Evolutionary conservation across 495 filamentous ascomycete genomes (phyloP), one percentile per base, ranked within the genome.

Genomic region (Lentithecium fluviatile): DNA sequence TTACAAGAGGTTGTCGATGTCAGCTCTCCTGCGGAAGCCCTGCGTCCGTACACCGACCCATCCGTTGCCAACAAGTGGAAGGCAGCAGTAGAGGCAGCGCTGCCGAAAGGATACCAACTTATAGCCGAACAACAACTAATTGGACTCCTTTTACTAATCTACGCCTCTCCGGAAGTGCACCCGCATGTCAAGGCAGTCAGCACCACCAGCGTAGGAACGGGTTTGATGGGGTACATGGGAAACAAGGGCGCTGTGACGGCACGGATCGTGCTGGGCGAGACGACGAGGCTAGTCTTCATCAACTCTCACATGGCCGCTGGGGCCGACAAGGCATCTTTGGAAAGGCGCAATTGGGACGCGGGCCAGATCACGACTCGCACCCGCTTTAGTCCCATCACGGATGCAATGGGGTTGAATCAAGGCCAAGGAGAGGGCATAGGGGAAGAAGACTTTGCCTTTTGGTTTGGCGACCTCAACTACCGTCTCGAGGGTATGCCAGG

Each of bases 401-500:
- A 84, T 52, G 78, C 80, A 2, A 79, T 82, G 10, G 77, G 74
- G 1, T 60, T 78, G n/a, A 68, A 73, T 19, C 77, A 80, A 42
- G 76, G 76, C 1, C 71, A 70, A 24, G 76, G 75, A 11, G 90
- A 95, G 61, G 76, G 74, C n/a, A 86, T 99, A 60, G 91, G 90
- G 1, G 86, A 91, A 46, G 91, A 93, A 60, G 94, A 97, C 70
- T 92, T 96, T 74, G 82, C 86, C 1, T 96, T 97, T 66, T 97
- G 92, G 90, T 91, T 95, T 71, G 95, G 95, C 20, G 95, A 99
- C 73, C 79, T 99, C 8, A 99, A 99, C 73, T 99, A 96, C 68
- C 82, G 95, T 34, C 78, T 99, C 0, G 91, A 96, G 45, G 87
- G 85, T 46, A 83, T 97, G 5, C 88, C 94, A 0, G 91, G 89